Percentiles rank a stretch among this genome's conserved stretches.
Evolutionary conservation across 352 stramenopile species (phyloP).

Genomic region (Peronospora destructor): DNA sequence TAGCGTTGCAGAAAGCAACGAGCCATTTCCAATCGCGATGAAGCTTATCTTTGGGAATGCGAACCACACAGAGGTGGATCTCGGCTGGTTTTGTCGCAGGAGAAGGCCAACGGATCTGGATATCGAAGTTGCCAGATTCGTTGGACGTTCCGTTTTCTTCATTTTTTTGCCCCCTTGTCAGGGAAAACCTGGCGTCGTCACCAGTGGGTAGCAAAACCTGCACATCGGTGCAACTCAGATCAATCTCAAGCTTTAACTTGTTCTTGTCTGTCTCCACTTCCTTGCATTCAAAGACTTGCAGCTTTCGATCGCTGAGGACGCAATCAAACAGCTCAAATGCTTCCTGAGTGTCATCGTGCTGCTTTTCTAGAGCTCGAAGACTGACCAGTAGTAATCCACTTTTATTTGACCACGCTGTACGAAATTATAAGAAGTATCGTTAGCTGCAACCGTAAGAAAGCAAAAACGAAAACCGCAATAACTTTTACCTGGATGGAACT

Average conservation of each 20-base stretch:
- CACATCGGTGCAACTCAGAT: slow-evolving; percentile 32
- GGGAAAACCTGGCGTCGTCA: slow-evolving; percentile 14
- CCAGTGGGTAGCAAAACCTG: slow-evolving; percentile 26
- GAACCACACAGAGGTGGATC: slow-evolving; percentile 29
- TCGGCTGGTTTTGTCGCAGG: background rate
- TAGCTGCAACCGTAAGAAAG: background rate
- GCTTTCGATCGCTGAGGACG: slow-evolving; percentile 25
- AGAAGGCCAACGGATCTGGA: slow-evolving; percentile 27
- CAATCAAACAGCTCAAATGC: slow-evolving; percentile 37
- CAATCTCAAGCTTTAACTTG: slow-evolving; percentile 30
- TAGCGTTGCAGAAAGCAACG: slow-evolving; percentile 48
- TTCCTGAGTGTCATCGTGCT: slow-evolving; percentile 8
- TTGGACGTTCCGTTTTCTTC: slow-evolving; percentile 10
- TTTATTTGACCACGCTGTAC: slow-evolving; percentile 22
- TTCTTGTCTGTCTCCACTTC: background rate
- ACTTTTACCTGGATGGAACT: slow-evolving; percentile 24
- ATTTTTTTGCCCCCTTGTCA: slow-evolving; percentile 15
- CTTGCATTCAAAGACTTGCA: slow-evolving; percentile 31
- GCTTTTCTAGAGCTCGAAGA: slow-evolving; percentile 9
- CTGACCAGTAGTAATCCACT: slow-evolving; percentile 31
- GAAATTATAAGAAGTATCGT: slow-evolving; percentile 2
- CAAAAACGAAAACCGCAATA: background rate
- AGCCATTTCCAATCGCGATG: slow-evolving; percentile 60
- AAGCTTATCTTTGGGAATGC: slow-evolving; percentile 46
- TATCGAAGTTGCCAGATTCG: slow-evolving; percentile 25